Evolutionary conservation across 2,329 filamentous ascomycete genomes (phyloP), one percentile per base, ranked within the genome.

Genomic region (Alternaria panax): DNA sequence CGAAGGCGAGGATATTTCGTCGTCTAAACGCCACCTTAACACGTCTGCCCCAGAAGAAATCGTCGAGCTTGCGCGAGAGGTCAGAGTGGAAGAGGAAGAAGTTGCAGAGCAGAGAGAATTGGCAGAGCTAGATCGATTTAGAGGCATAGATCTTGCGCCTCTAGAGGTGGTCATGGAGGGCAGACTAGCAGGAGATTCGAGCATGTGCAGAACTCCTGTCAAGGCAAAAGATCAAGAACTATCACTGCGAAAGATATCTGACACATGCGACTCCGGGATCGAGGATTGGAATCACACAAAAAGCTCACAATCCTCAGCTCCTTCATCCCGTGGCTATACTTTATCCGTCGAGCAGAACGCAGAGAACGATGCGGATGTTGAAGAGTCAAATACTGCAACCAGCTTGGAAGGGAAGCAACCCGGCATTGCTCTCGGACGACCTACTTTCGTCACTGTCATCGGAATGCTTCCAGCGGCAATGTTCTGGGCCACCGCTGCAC

Each of bases 391-490:
- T 12, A 22, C 41, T 18, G 20, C n/a, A 3, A 22, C 11, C n/a
- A 14, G 45, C 7, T 24, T 22, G 8, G 22, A 55, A 6, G 28
- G 56, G 11, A 57, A 60, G 25, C 57, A 66, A 24, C 14, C 63
- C 18, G 58, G 64, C 1, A 25, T 59, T 1, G 46, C 56, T 11
- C 40, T 52, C 2, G 62, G 66, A 24, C 47, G 68, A 14, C 69
- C 73, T 16, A 59, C 65, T 18, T 70, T 75, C 51, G 41, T 75
- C 56, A 70, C 60, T 3, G 62, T 71, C 24, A 67, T 75, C 14
- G 63, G 46, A 12, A 62, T 74, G 66, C 54, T 75, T 9, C 73
- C 73, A 7, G 53, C 53, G 18, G 62, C 66, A n/a, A 62, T 74
- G 58, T 68, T 75, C 46, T 74, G 68, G 68, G 52, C 43, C 8